A percentile compares a stretch with the other conserved stretches of the same genome.
phyloP scores from a whole-genome alignment of 2,329 filamentous ascomycete genomes.

The Diaporthe nobilis region DNA sequence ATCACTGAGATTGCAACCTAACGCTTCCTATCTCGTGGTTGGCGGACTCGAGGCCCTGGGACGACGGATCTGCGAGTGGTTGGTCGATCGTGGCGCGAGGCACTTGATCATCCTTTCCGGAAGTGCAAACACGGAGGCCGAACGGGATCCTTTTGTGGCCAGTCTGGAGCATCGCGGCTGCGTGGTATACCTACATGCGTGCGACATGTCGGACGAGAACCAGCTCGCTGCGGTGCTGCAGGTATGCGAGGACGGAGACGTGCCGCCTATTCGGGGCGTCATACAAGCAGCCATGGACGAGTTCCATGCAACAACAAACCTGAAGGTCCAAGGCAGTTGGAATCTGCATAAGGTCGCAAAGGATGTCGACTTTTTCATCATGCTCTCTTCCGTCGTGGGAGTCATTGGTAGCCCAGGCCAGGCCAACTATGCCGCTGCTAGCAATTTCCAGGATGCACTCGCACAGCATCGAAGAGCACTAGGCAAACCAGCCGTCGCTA shows the following conservation, averaged over 20 bases:
- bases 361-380: slow-evolving; percentile 11
- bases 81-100: no score
- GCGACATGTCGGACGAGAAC: slow-evolving; percentile 4
- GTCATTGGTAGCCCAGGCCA: slow-evolving; percentile 45
- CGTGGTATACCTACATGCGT: background rate
- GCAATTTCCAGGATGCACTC: slow-evolving; percentile 49
- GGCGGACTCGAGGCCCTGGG: background rate
- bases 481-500: background rate
- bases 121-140: background rate
- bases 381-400: slow-evolving; percentile 43
- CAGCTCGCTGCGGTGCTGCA: background rate
- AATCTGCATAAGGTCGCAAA: background rate
- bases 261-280: slow-evolving; percentile 30
- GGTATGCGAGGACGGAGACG: background rate
- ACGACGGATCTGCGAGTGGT: no score
- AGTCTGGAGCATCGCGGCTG: background rate
- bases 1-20: background rate
- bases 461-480: slow-evolving; percentile 29
- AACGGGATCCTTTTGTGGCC: background rate
- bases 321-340: slow-evolving; percentile 10
- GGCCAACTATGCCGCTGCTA: slow-evolving; percentile 48
- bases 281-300: slow-evolving; percentile 35
- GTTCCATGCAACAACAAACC: background rate
- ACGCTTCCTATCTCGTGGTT: background rate
- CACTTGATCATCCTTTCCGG: no score